A percentile compares a stretch with the other conserved stretches of the same genome.
phyloP scores from a whole-genome alignment of 1,139 yeast species.

The Nadsonia commutata region DNA sequence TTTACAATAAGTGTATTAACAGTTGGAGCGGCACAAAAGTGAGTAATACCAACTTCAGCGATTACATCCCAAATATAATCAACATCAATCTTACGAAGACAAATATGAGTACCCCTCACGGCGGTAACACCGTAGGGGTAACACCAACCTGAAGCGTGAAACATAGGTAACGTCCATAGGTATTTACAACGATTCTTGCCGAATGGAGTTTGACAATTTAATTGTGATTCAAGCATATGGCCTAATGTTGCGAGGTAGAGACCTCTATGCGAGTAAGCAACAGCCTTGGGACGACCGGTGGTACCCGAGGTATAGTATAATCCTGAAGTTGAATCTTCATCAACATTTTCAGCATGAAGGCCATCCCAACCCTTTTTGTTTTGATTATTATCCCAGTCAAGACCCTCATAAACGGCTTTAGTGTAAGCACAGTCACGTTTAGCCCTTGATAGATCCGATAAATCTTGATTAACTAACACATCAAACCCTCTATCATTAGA shows the following conservation, averaged over 20 bases:
- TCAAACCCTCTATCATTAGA: constrained; percentile 7
- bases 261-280: constrained; percentile 40
- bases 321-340: constrained; percentile 20
- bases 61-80: constrained; percentile 24
- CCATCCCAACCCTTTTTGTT: constrained; percentile 14
- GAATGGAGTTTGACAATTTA: constrained; percentile 19
- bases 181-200: constrained; percentile 22
- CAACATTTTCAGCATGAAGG: constrained; percentile 16
- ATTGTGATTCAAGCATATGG: constrained; percentile 21
- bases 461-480: constrained; percentile 20
- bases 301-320: constrained; percentile 57
- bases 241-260: constrained; percentile 23
- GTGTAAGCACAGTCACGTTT: constrained; percentile 15
- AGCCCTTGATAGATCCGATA: constrained; percentile 12
- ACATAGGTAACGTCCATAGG: constrained; percentile 27
- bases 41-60: constrained; percentile 20
- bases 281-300: constrained; percentile 69
- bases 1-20: constrained; percentile 25
- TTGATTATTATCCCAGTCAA: constrained; percentile 8
- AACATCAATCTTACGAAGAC: constrained; percentile 24
- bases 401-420: constrained; percentile 17
- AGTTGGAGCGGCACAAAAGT: constrained; percentile 27
- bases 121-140: constrained; percentile 28
- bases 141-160: constrained; percentile 29
- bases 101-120: constrained; percentile 24